Percentiles rank a stretch among this genome's conserved stretches.
Evolutionary conservation across 176 grass and related monocot species (phyloP).

Genomic region (Olyra latifolia): DNA sequence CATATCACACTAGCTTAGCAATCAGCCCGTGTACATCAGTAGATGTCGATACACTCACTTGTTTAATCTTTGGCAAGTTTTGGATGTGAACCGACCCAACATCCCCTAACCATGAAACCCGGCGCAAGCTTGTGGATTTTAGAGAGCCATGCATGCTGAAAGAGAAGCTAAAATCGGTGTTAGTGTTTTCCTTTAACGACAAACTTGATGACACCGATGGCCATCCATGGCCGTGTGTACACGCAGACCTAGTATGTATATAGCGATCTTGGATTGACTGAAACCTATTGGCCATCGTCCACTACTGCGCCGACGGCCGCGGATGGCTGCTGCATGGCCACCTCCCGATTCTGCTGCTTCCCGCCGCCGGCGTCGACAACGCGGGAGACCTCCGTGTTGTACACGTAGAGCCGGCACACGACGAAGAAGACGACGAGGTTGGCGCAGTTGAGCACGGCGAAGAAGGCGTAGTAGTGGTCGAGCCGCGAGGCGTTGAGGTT

Average conservation of each 20-base stretch:
- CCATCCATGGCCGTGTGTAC: too few species aligned
- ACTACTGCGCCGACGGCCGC: background rate
- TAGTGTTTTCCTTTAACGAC: too few species aligned
- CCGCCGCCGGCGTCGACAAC: background rate
- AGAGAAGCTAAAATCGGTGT: too few species aligned
- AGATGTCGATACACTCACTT: too few species aligned
- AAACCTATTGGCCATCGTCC: background rate
- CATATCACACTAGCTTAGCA: too few species aligned
- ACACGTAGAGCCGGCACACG: constrained; percentile 73
- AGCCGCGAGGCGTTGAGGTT: constrained; percentile 87
- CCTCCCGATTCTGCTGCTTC: constrained; percentile 16
- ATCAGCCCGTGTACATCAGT: too few species aligned
- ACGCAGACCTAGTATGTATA: background rate
- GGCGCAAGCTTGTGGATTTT: too few species aligned
- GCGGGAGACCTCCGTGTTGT: constrained; percentile 49
- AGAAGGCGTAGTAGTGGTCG: constrained; percentile 89
- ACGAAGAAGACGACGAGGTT: constrained; percentile 70
- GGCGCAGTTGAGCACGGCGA: constrained; percentile 59
- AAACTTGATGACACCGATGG: too few species aligned
- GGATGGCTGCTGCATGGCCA: constrained; percentile 23
- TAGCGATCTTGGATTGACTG: background rate
- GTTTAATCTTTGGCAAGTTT: too few species aligned
- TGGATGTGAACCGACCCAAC: too few species aligned
- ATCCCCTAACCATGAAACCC: too few species aligned
- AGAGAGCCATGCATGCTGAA: too few species aligned